Conservation (phyloP, 2,329 filamentous ascomycete species). For the Colletotrichum truncatum region DNA sequence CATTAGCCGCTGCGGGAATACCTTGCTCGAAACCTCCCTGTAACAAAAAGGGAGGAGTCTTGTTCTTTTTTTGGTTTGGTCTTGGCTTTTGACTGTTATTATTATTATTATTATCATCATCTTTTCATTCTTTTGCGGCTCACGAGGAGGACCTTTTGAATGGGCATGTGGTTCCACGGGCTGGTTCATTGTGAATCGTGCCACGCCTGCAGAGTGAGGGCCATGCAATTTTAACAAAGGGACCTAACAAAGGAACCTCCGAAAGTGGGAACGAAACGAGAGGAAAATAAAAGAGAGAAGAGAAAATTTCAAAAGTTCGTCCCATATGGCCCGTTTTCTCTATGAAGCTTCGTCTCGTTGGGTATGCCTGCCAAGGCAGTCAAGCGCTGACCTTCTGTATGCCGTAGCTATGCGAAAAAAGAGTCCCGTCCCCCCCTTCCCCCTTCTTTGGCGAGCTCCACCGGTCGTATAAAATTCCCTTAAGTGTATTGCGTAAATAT, state of each 20-base stretch:
- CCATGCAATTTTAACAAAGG: conserved; percentile 5
- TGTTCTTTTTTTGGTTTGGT: too few relatives aligned
- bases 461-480: conserved; percentile 7
- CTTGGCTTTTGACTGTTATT: too few relatives aligned
- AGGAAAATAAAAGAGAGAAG: background rate
- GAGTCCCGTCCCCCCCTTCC: too few relatives aligned
- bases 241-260: background rate
- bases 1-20: too few relatives aligned
- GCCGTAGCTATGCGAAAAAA: conserved; percentile 20
- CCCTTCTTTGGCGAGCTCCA: conserved; percentile 17
- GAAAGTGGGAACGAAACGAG: too few relatives aligned
- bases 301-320: conserved; percentile 24
- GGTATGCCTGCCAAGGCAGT: conserved; percentile 3
- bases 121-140: too few relatives aligned
- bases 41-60: too few relatives aligned
- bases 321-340: background rate
- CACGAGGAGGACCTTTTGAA: too few relatives aligned
- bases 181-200: background rate
- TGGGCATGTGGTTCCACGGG: background rate
- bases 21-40: too few relatives aligned
- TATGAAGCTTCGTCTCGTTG: background rate
- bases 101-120: too few relatives aligned
- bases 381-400: background rate
- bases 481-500: background rate
- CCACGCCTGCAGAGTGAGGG: background rate